Evolutionary conservation across 768 basidiomycete species (phyloP), one percentile per base, ranked within the genome.

Genomic region (Pisolithus marmoratus): DNA sequence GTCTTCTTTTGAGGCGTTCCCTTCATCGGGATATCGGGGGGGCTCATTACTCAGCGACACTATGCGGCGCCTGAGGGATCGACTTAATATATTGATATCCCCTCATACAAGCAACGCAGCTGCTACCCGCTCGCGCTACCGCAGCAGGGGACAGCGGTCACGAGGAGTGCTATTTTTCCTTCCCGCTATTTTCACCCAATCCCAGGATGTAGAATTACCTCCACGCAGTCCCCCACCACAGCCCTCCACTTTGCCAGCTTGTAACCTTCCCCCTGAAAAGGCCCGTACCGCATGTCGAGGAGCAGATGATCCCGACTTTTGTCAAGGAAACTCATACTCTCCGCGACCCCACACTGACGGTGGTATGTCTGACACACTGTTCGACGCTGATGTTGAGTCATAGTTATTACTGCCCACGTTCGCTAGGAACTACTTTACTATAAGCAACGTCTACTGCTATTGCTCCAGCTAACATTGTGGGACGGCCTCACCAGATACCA

Each of bases 121-220:
- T 19, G 56, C 66, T 3, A 73, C 77, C 1, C 74, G 79, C 26
- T 75, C 78, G 2, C 76, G 80, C 38, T 61, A 76, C 42, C 77
- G 79, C 44, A 66, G 72, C 43, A 69, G 79, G 51, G 68, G 67
- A 22, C 72, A 79, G 51, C 72, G 73, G 51, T 77, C 77, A 45
- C 77, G 82, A 38, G 83, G 85, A 31, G 80, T 88, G 38, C 68
- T 90, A 46, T 90, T 87, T 70, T 90, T 90, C 75, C 76, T 92
- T 46, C 90, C 90, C 20, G 86, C 88, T 31, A 83, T 89, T 59
- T 86, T 90, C 64, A 76, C 85, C 4, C 73, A 80, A 9, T 64
- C 70, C 14, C 67, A 65, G 41, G 59, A 55, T 45, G 51, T 63
- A 26, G 70, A 72, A 51, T 49, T 66, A 24, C 45, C 57, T 49